phyloP scores from a whole-genome alignment of 306 rosid species.

The Trichosanthes truncata region DNA sequence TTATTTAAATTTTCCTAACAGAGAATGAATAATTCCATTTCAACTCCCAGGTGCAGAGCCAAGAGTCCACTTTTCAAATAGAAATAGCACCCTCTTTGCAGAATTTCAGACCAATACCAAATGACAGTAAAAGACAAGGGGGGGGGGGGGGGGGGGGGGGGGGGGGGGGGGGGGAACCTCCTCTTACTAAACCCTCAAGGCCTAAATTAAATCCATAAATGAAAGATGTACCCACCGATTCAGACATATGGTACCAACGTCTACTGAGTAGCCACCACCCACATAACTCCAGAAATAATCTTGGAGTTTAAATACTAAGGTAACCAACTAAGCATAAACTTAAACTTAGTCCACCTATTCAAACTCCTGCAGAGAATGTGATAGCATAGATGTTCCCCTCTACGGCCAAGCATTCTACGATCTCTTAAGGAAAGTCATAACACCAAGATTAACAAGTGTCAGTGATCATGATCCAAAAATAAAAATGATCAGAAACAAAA shows the following conservation, averaged over 20 bases:
- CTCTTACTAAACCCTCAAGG: not conserved
- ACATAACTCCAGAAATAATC: not conserved
- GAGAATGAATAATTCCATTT: not conserved
- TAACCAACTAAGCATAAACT: not conserved
- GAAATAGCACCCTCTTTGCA: not conserved
- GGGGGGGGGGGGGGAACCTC: too few species aligned
- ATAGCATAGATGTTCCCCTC: slow-evolving; percentile 4
- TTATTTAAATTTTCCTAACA: not conserved
- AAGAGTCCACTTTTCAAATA: not conserved
- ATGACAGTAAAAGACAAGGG: not conserved
- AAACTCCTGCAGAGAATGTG: not conserved
- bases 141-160: too few species aligned
- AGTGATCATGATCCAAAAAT: slow-evolving; percentile 7
- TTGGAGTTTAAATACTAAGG: not conserved
- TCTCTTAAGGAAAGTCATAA: not conserved
- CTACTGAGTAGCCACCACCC: not conserved
- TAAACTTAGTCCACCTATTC: not conserved
- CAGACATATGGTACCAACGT: not conserved
- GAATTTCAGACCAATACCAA: not conserved
- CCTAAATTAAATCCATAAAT: not conserved
- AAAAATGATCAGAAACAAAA: not conserved
- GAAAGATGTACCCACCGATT: not conserved
- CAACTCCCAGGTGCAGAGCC: not conserved
- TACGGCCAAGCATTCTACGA: not conserved
- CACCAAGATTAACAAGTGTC: not conserved